Evolutionary conservation across 306 rosid genomes (phyloP).

Genomic region (Dalbergia oliveri): DNA sequence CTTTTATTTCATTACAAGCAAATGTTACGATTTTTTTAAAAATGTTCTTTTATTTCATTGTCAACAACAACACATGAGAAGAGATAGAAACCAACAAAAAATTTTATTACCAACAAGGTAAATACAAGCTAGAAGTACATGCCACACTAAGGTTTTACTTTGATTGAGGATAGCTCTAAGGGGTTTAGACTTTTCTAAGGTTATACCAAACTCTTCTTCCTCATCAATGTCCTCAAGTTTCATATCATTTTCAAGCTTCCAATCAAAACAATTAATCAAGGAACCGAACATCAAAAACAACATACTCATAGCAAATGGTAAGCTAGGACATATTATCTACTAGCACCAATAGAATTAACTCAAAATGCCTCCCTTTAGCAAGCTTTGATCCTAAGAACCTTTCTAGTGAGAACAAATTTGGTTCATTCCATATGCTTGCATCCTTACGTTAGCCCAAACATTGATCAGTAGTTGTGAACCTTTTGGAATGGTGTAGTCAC

Average conservation of each 20-base stretch:
- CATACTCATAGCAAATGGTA: conserved; percentile 50
- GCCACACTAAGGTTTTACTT: not conserved
- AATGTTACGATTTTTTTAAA: no score
- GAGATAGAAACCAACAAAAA: not conserved
- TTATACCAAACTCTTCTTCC: conserved; percentile 58
- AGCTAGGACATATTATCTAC: conserved; percentile 51
- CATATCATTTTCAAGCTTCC: conserved; percentile 58
- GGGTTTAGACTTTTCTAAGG: conserved; percentile 46
- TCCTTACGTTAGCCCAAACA: conserved; percentile 49
- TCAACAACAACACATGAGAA: not conserved
- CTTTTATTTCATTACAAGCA: no score
- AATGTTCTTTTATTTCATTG: not conserved
- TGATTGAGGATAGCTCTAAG: conserved; percentile 51
- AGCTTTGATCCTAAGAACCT: conserved; percentile 51
- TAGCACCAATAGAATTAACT: conserved; percentile 56
- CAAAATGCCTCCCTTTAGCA: conserved; percentile 49
- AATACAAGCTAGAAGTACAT: no score
- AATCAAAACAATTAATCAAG: conserved; percentile 56
- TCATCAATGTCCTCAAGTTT: conserved; percentile 45
- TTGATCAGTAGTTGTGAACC: conserved; percentile 56
- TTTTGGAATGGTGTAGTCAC: conserved; percentile 53
- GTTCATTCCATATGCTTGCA: conserved; percentile 45
- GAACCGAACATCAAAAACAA: conserved; percentile 52
- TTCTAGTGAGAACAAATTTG: conserved; percentile 51
- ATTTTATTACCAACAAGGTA: not conserved